A percentile compares a stretch with the other conserved stretches of the same genome.
Evolutionary conservation across 2,329 filamentous ascomycete genomes (phyloP).

Genomic region (Botrytis pseudocinerea): DNA sequence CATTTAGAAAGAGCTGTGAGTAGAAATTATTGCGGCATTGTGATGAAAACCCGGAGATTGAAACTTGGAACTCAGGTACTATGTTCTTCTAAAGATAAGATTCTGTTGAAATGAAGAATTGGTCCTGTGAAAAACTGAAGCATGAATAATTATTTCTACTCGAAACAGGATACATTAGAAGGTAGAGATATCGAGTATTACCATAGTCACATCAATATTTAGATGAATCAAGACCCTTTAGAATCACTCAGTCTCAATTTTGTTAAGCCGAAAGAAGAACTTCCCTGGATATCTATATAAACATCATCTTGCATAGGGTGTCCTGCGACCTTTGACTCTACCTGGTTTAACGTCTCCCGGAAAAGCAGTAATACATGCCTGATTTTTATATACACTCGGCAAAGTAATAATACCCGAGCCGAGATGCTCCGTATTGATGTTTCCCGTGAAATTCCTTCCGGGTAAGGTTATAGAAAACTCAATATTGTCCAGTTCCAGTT

Average conservation of each 20-base stretch:
- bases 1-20: not conserved
- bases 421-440: not conserved
- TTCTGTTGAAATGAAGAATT: fast-evolving
- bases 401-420: not conserved
- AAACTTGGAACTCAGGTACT: not conserved
- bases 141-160: not conserved
- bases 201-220: not conserved
- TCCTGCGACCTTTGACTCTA: not conserved
- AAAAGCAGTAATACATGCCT: not conserved
- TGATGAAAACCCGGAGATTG: not conserved
- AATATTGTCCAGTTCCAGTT: not conserved
- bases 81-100: not conserved
- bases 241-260: not conserved
- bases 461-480: not conserved
- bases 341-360: not conserved
- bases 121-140: not conserved
- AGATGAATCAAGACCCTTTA: not conserved
- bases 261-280: not conserved
- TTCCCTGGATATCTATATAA: not conserved
- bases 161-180: fast-evolving
- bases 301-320: not conserved
- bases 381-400: not conserved
- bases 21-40: not conserved
- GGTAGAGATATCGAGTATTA: not conserved
- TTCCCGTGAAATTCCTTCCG: not conserved